Evolutionary conservation across 2,329 filamentous ascomycete genomes (phyloP).

Genomic region (Microdochium nivale): DNA sequence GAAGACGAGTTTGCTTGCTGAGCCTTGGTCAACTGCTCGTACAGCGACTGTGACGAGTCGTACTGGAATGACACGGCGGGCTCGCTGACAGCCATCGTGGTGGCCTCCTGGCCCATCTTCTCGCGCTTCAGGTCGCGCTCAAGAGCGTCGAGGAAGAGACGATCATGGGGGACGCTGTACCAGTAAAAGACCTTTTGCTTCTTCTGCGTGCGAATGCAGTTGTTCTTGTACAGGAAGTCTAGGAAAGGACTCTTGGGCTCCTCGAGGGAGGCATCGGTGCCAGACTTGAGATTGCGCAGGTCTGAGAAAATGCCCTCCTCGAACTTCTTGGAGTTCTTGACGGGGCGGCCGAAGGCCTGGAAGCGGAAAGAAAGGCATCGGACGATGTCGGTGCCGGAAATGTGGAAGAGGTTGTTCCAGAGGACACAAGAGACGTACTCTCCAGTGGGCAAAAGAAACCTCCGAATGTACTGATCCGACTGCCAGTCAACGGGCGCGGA

Average conservation of each 20-base stretch:
- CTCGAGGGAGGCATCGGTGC: slow-evolving; percentile 94
- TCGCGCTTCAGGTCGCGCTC: slow-evolving; percentile 97
- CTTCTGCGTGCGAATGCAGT: slow-evolving; percentile 99
- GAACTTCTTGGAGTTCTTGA: slow-evolving; percentile 99
- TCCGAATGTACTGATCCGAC: slow-evolving; percentile 89
- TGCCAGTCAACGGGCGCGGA: slow-evolving; percentile 98
- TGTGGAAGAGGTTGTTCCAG: slow-evolving; percentile 99
- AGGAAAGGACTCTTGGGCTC: slow-evolving; percentile 98
- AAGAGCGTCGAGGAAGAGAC: slow-evolving; percentile 92
- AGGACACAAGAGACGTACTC: slow-evolving; percentile 98
- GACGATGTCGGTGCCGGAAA: slow-evolving; percentile 97
- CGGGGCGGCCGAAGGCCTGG: slow-evolving; percentile 94
- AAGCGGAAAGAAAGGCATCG: slow-evolving; percentile 97
- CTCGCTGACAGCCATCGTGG: slow-evolving; percentile 89
- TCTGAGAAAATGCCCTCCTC: slow-evolving; percentile 99
- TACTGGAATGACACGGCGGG: slow-evolving; percentile 97
- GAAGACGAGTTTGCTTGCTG: slow-evolving; percentile 98
- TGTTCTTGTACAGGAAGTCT: slow-evolving; percentile 99
- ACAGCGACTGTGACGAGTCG: slow-evolving; percentile 96
- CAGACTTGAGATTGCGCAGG: slow-evolving; percentile 93
- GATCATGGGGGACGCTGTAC: slow-evolving; percentile 98
- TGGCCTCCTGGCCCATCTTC: slow-evolving; percentile 98
- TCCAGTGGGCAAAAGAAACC: slow-evolving; percentile 90
- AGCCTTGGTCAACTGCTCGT: slow-evolving; percentile 98
- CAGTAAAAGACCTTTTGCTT: slow-evolving; percentile 99